Evolutionary conservation across 2,329 filamentous ascomycete species (phyloP).

Genomic region (Sporothrix dimorphospora): DNA sequence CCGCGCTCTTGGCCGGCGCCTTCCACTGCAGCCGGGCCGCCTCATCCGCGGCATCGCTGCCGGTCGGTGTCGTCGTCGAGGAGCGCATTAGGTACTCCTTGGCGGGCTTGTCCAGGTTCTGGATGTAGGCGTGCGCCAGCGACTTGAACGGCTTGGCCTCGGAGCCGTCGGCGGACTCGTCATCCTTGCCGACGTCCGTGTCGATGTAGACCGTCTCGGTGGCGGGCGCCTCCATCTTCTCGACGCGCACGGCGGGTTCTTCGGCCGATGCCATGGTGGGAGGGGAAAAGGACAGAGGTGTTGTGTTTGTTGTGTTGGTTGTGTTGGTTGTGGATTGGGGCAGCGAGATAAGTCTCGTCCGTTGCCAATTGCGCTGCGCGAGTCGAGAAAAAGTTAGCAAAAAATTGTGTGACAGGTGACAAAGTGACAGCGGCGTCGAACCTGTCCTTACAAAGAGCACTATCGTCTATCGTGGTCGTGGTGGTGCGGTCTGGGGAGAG

Average conservation of each 20-base stretch:
- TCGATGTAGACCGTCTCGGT: conserved; percentile 80
- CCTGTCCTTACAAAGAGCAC: not conserved
- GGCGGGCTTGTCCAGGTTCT: conserved; percentile 62
- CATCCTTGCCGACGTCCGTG: conserved; percentile 76
- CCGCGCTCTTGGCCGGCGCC: conserved; percentile 77
- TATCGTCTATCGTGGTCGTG: conserved; percentile 14
- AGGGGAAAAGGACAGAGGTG: not conserved
- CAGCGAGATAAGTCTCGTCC: not conserved
- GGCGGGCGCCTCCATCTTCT: conserved; percentile 38
- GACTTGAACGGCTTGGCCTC: conserved; percentile 80
- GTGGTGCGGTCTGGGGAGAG: not conserved
- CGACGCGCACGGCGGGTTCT: conserved; percentile 56
- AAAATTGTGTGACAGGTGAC: not conserved
- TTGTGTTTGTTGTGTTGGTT: not conserved
- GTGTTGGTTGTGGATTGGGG: not conserved
- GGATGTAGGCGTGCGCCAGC: conserved; percentile 75
- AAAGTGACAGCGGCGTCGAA: not conserved
- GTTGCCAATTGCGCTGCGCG: conserved; percentile 6
- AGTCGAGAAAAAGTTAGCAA: not conserved
- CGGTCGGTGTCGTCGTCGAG: conserved; percentile 63
- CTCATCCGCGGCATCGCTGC: conserved; percentile 65
- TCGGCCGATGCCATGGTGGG: conserved; percentile 38
- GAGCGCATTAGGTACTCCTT: conserved; percentile 70
- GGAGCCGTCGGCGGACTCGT: conserved; percentile 66
- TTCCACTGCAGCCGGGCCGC: conserved; percentile 73